Percentiles rank a stretch among this genome's conserved stretches.
phyloP scores from a whole-genome alignment of 371 early-diverging fungal genomes.

The Haplosporangium sp. region DNA sequence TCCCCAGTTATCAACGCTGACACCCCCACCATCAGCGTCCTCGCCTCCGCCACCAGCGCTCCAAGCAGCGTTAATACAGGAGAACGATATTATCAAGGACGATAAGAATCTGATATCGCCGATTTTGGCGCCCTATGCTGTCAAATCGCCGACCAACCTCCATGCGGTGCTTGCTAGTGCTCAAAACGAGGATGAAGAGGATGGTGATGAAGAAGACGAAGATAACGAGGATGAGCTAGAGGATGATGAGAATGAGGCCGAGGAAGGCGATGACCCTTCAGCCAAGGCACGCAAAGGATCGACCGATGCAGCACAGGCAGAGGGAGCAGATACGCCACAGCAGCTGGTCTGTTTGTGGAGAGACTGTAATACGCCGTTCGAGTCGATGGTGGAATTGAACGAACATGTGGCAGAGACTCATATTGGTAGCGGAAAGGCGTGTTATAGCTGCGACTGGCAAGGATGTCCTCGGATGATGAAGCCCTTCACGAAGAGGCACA shows the following conservation, averaged over 20 bases:
- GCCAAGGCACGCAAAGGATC: conserved; percentile 30
- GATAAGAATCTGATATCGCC: conserved; percentile 34
- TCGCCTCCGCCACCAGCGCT: conserved; percentile 14
- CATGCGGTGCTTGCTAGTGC: conserved; percentile 27
- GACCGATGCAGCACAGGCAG: conserved; percentile 9
- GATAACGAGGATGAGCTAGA: conserved; percentile 50
- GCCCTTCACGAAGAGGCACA: conserved; percentile 91
- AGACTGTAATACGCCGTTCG: conserved; percentile 61
- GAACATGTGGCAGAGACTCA: conserved; percentile 70
- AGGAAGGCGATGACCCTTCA: conserved; percentile 21
- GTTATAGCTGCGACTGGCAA: conserved; percentile 86
- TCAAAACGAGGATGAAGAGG: conserved; percentile 46
- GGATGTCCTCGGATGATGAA: conserved; percentile 79
- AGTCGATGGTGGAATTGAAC: conserved; percentile 65
- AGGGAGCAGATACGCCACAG: conserved; percentile 32
- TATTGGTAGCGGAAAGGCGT: conserved; percentile 77
- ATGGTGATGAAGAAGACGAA: conserved; percentile 37
- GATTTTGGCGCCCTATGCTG: conserved; percentile 21
- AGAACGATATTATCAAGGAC: conserved; percentile 11
- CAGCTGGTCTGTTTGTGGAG: conserved; percentile 70
- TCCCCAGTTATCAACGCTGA: conserved; percentile 14
- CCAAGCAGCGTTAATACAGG: conserved; percentile 2
- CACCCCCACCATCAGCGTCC: conserved; percentile 19
- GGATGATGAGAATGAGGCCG: conserved; percentile 46
- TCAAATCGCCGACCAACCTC: conserved; percentile 48